These are phyloP conservation scores for Globisporangium mamillatum DNA, from an alignment of 352 stramenopile genomes.

Conservation along the genomic window DNA sequence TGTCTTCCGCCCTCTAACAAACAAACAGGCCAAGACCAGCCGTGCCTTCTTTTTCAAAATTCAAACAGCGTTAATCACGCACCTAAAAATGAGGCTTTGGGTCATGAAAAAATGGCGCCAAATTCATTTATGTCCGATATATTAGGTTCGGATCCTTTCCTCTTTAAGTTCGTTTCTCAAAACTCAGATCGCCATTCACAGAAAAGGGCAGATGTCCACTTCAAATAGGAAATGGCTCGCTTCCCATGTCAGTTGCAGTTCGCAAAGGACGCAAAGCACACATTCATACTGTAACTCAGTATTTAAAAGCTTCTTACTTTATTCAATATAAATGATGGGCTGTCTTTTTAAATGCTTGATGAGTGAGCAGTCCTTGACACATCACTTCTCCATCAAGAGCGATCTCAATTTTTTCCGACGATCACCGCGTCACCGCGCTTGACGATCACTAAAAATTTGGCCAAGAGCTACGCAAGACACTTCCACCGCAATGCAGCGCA, in stretches of 20 bases:
- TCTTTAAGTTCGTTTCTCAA: background rate
- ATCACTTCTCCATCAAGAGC: background rate
- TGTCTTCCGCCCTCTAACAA: background rate
- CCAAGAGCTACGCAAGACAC: background rate
- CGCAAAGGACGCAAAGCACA: background rate
- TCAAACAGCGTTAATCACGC: constrained; percentile 1
- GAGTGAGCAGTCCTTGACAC: background rate
- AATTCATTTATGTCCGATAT: background rate
- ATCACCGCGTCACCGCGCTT: background rate
- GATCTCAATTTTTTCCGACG: background rate
- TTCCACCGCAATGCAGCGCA: background rate
- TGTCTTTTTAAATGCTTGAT: background rate
- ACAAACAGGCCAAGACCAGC: no score
- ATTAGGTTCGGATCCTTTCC: background rate
- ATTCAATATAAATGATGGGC: background rate
- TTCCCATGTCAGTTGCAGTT: background rate
- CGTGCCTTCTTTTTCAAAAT: constrained; percentile 7
- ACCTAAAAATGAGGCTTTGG: background rate
- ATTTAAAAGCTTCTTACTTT: background rate
- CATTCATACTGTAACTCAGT: background rate
- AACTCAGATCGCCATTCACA: background rate
- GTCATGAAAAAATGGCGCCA: background rate
- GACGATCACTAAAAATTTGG: background rate
- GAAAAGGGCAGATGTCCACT: background rate
- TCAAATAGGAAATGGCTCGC: background rate